Conservation (phyloP, 2,329 filamentous ascomycete species). For the Juglanconis sp. region DNA sequence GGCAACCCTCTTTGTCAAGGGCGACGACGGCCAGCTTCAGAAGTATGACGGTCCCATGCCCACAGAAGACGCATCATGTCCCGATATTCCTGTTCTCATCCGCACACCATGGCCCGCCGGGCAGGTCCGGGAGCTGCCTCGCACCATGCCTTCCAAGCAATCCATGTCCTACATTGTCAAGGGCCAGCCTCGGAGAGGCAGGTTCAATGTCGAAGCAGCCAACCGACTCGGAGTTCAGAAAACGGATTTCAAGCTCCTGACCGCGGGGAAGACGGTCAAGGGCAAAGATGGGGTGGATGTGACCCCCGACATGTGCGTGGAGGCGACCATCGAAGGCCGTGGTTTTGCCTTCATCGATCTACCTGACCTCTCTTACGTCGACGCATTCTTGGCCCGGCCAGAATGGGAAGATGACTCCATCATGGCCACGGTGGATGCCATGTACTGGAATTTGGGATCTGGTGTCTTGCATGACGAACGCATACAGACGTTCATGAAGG, state of each 20-base stretch:
- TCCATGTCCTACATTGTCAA: constrained; percentile 86
- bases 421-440: constrained; percentile 62
- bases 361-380: constrained; percentile 67
- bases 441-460: constrained; percentile 80
- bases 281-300: constrained; percentile 65
- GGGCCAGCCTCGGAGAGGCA: constrained; percentile 72
- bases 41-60: constrained; percentile 68
- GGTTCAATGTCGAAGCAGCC: constrained; percentile 69
- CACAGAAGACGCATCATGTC: constrained; percentile 43
- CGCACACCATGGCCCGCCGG: constrained; percentile 78
- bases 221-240: constrained; percentile 60
- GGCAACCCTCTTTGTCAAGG: constrained; percentile 66
- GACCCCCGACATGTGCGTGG: constrained; percentile 85
- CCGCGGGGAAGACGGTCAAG: constrained; percentile 59
- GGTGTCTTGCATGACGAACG: constrained; percentile 60
- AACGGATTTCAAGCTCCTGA: constrained; percentile 56
- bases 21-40: constrained; percentile 62
- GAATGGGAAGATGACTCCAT: constrained; percentile 68
- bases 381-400: constrained; percentile 62
- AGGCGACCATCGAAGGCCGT: constrained; percentile 59
- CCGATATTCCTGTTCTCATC: constrained; percentile 68
- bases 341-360: constrained; percentile 81
- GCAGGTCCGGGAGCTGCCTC: constrained; percentile 61
- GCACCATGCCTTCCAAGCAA: constrained; percentile 60
- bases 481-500: constrained; percentile 67